Conservation (phyloP, 1,139 yeast species). For the Zygosaccharomyces sapae region DNA sequence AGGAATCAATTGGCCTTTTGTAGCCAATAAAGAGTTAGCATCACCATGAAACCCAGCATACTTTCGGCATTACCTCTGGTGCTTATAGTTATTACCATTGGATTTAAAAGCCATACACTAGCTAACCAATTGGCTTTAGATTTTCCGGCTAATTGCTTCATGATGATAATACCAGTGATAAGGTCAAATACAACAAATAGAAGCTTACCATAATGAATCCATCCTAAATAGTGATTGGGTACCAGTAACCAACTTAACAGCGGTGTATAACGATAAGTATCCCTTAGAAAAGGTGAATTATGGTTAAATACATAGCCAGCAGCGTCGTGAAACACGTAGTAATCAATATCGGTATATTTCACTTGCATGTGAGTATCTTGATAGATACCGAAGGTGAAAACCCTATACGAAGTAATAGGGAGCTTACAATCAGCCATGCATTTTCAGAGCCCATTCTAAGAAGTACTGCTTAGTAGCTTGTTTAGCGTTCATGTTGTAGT, state of each 20-base stretch:
- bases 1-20: conserved; percentile 37
- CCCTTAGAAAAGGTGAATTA: conserved; percentile 73
- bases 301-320: conserved; percentile 60
- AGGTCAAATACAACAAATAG: conserved; percentile 75
- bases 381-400: conserved; percentile 80
- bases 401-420: conserved; percentile 51
- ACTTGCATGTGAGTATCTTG: conserved; percentile 80
- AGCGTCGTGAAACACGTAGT: conserved; percentile 90
- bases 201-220: conserved; percentile 70
- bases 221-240: conserved; percentile 49
- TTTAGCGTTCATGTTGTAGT: neutral
- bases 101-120: conserved; percentile 82
- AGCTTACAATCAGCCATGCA: conserved; percentile 10
- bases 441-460: neutral
- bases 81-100: conserved; percentile 90
- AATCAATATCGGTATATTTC: conserved; percentile 90
- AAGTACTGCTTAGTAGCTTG: neutral
- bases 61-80: conserved; percentile 95
- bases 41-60: conserved; percentile 70
- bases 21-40: conserved; percentile 52
- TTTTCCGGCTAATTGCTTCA: conserved; percentile 39
- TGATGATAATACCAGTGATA: conserved; percentile 68
- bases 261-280: conserved; percentile 92
- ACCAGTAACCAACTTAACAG: conserved; percentile 74
- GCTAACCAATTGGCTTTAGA: conserved; percentile 38